Evolutionary conservation across 2,329 filamentous ascomycete genomes (phyloP), one percentile per base, ranked within the genome.

Genomic region (Ceratocystis huliohia): DNA sequence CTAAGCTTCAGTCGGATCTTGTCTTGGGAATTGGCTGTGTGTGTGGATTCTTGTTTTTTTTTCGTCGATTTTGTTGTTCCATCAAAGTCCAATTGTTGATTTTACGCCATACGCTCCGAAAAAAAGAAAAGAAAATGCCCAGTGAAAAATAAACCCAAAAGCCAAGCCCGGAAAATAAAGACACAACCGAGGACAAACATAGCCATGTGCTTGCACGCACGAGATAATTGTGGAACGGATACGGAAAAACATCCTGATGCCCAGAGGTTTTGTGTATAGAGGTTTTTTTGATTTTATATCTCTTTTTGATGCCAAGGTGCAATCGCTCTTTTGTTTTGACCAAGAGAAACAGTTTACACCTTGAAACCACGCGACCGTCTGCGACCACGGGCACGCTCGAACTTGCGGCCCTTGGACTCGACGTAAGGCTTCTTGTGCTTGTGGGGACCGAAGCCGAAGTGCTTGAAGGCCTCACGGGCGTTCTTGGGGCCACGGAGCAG

Each of bases 311-410:
- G 33, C 66, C 61, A 61, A 59, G 59, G 28, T 61, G 63, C 28
- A 67, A 45, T 45, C 30, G 20, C 44, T 45, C 45, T 64, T 64
- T 64, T 53, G 48, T 64, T 64, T 17, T 22, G n/a, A 22, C 63
- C 53, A 66, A 67, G 20, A 41, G 45, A 63, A 28, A 65, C 15
- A 65, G 62, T 78, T 90, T 96, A 99, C 78, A 99, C 94, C 91
- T 99, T 99, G 92, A 99, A 99, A 86, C 95, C 94, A 77, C 89
- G 87, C 75, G 92, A 97, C 79, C 91, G 85, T 88, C 94, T 95
- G 82, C 94, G 92, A 81, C 94, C 95, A 94, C 94, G 92, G 76
- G 92, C 94, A 76, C 87, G 86, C 88, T 99, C 95, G 84, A 99
- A 99, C 86, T 99, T 99, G 82, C 94, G 89, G 77, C 95, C 95